Base-by-base conservation (phyloP, 164 flowering plant genomes). In the Stephania cephalantha region DNA sequence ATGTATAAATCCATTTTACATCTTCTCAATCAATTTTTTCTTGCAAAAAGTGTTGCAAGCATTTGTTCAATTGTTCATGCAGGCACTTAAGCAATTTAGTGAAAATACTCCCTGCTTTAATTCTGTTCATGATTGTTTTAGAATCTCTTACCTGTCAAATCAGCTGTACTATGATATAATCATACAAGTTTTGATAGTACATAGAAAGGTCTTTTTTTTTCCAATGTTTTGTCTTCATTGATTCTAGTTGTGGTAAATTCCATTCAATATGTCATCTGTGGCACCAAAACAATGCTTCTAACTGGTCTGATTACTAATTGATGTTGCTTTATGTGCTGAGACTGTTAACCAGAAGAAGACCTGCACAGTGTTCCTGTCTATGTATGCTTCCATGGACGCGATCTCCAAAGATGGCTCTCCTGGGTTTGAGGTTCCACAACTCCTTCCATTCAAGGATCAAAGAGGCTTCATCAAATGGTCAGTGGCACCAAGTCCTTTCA, bases 401-500 rank as follows among this genome's bases (percentile, higher is more conserved):
- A 13, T 46, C 81, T 44, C 71, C 82, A 22, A 68, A 53, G 13
- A 73, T 50, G 7, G 44, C 66, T 61, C 66, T 71, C 13, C 74
- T 66, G 25, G 29, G 63, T 29, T 76, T 80, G 5, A 79, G 69
- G 55, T 71, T 83, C 68, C 74, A 71, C 7, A 77, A 63, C 71
- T 87, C 83, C 84, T 87, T 84, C 84, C 76, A 20, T 44, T 52
- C 48, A 45, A 78, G 74, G 72, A 78, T 89, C 72, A 88, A 79
- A 69, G 83, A 85, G 9, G 82, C 76, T 1, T 80, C 87, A 4
- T 67, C 78, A 2, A 75, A 67, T 67, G 78, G 73, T n/a, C 86
- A 79, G 67, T 92, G 93, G 92, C 78, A 76, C 68, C 80, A 90
- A 70, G 86, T 86, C 9, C 76, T 90, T n/a, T 81, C 79, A 44